Conservation (phyloP, 345 rosid genomes). For the Pseudoturritis turrita region DNA sequence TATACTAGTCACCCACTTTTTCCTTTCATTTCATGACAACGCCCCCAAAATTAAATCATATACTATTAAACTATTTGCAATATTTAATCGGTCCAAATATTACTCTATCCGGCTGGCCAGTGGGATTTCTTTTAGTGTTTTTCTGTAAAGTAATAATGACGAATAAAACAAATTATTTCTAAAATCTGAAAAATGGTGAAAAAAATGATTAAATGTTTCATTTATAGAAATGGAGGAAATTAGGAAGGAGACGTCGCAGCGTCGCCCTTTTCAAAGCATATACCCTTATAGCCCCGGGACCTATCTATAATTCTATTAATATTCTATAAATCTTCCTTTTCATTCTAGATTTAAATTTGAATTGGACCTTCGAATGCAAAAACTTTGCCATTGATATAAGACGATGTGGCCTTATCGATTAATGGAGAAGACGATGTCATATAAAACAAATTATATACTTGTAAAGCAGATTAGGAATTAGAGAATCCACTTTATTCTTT, state of each 20-base stretch:
- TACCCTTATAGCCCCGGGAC: constrained; percentile 29
- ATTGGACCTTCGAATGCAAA: not conserved
- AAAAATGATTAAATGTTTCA: not conserved
- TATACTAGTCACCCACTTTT: constrained; percentile 1
- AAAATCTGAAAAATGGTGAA: constrained; percentile 6
- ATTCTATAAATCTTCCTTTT: not conserved
- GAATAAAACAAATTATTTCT: constrained; percentile 19
- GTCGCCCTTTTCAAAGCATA: constrained; percentile 31
- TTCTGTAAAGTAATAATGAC: constrained; percentile 17
- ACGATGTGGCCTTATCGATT: not conserved
- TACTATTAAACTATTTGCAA: not conserved
- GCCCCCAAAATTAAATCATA: not conserved
- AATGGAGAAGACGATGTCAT: not conserved
- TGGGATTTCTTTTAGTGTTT: constrained; percentile 2
- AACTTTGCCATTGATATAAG: not conserved
- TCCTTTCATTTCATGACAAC: not conserved
- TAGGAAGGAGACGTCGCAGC: constrained; percentile 27
- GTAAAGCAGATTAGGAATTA: not conserved
- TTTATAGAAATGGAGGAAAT: constrained; percentile 4
- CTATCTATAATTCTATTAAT: constrained; percentile 17
- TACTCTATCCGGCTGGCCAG: constrained; percentile 15
- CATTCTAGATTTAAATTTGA: constrained; percentile 14
- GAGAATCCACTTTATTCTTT: not conserved
- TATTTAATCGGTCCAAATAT: constrained; percentile 19
- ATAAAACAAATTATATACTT: not conserved